Evolutionary conservation across 768 basidiomycete species (phyloP).

Genomic region (Ramaria rubella): DNA sequence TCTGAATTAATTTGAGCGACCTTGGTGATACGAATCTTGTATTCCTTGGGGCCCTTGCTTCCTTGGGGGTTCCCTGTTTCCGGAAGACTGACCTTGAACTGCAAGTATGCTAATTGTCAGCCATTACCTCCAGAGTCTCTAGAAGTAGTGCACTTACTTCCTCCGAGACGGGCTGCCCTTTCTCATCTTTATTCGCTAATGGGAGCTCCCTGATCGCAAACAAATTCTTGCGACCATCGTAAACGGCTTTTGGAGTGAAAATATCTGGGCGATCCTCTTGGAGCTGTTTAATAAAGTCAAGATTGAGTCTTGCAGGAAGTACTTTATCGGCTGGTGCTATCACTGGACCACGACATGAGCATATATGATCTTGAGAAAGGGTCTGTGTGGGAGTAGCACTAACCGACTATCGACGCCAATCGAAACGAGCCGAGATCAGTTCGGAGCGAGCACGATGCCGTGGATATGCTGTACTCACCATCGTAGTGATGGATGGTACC

Average conservation of each 20-base stretch:
- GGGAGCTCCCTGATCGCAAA: slow-evolving; percentile 58
- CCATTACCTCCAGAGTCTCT: background rate
- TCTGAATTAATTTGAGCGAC: slow-evolving; percentile 56
- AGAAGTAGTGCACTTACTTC: slow-evolving; percentile 36
- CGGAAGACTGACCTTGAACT: slow-evolving; percentile 59
- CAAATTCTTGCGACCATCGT: slow-evolving; percentile 75
- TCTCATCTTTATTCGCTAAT: slow-evolving; percentile 41
- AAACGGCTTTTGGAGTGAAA: slow-evolving; percentile 68
- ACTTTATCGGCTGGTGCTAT: slow-evolving; percentile 65
- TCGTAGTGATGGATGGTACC: slow-evolving; percentile 72
- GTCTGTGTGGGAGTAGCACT: slow-evolving; percentile 16
- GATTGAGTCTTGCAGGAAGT: slow-evolving; percentile 58
- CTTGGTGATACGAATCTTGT: slow-evolving; percentile 54
- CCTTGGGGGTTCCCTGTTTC: slow-evolving; percentile 26
- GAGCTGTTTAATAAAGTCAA: slow-evolving; percentile 60
- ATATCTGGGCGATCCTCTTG: slow-evolving; percentile 55
- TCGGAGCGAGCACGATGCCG: slow-evolving; percentile 3
- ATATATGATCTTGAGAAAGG: slow-evolving; percentile 5
- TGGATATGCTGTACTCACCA: slow-evolving; percentile 38
- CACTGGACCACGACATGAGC: slow-evolving; percentile 29
- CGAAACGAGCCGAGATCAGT: background rate
- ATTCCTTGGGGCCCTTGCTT: slow-evolving; percentile 47
- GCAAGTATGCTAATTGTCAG: slow-evolving; percentile 10
- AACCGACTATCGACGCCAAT: slow-evolving; percentile 1
- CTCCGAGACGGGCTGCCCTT: slow-evolving; percentile 24